Conservation (phyloP, 305 asterid species). For the Fraxinus angustifolia region DNA sequence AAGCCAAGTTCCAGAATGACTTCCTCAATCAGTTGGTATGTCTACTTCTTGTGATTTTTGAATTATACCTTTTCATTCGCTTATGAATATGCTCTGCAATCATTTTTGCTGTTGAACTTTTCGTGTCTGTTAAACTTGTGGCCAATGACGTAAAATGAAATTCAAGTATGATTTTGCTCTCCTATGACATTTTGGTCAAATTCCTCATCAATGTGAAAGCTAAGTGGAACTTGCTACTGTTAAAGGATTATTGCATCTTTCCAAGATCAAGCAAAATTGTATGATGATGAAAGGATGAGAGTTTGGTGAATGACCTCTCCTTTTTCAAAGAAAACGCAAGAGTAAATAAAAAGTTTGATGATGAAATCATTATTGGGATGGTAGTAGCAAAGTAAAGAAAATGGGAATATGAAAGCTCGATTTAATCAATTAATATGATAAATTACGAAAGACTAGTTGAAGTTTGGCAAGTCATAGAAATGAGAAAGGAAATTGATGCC, state of each 20-base stretch:
- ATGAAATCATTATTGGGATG: neutral
- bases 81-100: neutral
- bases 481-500: constrained; percentile 1
- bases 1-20: constrained; percentile 83
- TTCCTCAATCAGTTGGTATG: constrained; percentile 89
- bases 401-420: neutral
- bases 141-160: neutral
- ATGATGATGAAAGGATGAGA: neutral
- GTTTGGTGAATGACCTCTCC: neutral
- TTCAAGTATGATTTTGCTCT: neutral
- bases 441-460: neutral
- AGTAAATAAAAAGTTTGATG: neutral
- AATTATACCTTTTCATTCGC: neutral
- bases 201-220: neutral
- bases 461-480: neutral
- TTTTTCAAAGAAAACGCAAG: neutral
- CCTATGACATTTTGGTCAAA: neutral
- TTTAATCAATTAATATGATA: neutral
- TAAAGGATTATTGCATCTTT: neutral
- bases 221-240: neutral
- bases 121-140: neutral
- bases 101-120: neutral
- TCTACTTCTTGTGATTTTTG: constrained; percentile 4
- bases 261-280: neutral
- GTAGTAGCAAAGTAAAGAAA: neutral